phyloP scores from a whole-genome alignment of 2,329 filamentous ascomycete species.

The Botrytis cinerea region DNA sequence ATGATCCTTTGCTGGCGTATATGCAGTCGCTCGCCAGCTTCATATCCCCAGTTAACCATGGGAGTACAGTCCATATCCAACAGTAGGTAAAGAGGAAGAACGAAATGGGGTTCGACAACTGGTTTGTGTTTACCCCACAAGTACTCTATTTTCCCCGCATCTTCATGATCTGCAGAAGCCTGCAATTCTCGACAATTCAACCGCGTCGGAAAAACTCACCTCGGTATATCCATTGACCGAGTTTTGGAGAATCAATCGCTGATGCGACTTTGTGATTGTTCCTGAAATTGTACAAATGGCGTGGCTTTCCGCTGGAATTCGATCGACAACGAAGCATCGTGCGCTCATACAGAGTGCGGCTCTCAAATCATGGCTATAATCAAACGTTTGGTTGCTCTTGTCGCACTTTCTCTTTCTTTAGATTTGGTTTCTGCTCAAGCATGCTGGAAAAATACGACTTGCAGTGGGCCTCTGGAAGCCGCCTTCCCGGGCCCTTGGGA shows the following conservation, averaged over 20 bases:
- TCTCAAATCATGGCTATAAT: slow-evolving; percentile 15
- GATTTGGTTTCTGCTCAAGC: slow-evolving; percentile 25
- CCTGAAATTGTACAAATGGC: slow-evolving; percentile 9
- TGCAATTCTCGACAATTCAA: slow-evolving; percentile 20
- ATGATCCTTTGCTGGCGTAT: not conserved
- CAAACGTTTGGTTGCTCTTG: slow-evolving; percentile 2
- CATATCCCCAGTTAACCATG: not conserved
- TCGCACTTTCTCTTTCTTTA: slow-evolving; percentile 16
- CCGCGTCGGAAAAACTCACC: slow-evolving; percentile 24
- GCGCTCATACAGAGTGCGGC: not conserved
- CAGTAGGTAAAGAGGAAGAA: not conserved
- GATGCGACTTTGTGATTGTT: not conserved
- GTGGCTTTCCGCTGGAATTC: not conserved
- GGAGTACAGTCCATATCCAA: not conserved
- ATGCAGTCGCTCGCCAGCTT: not conserved
- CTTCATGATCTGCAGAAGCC: slow-evolving; percentile 18
- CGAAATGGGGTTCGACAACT: slow-evolving; percentile 4
- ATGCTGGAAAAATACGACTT: slow-evolving; percentile 60
- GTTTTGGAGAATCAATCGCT: not conserved
- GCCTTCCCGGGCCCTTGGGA: slow-evolving; percentile 62
- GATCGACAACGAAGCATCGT: slow-evolving; percentile 4
- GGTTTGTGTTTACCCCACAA: slow-evolving; percentile 21
- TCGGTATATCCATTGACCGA: slow-evolving; percentile 25
- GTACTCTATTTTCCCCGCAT: slow-evolving; percentile 18
- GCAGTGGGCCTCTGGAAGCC: slow-evolving; percentile 50